Evolutionary conservation across 2,329 filamentous ascomycete species (phyloP).

Genomic region (Fusarium gaditjirri): DNA sequence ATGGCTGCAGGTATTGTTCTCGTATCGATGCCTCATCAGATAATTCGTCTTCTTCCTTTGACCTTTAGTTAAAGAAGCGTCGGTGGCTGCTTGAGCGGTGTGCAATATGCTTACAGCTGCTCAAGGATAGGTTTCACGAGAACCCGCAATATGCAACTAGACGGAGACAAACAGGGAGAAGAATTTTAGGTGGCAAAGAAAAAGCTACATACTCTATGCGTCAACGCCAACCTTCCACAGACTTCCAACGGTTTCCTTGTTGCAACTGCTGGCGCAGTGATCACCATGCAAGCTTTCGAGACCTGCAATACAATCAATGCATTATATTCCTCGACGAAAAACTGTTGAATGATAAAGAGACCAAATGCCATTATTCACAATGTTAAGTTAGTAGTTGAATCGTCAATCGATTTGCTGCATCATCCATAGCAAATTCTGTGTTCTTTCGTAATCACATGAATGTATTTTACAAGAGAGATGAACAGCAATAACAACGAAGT

Average conservation of each 20-base stretch:
- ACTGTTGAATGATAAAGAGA: accelerated
- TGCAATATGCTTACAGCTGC: not conserved
- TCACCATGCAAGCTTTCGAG: accelerated
- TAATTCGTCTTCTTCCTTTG: accelerated
- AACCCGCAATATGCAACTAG: too few relatives aligned
- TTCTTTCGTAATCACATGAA: not conserved
- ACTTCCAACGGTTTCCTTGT: not conserved
- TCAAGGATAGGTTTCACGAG: not conserved
- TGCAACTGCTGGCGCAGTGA: not conserved
- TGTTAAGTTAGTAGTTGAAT: accelerated
- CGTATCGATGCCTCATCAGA: accelerated
- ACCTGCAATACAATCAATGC: not conserved
- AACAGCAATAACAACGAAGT: not conserved
- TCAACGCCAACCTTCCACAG: accelerated
- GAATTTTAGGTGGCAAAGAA: accelerated
- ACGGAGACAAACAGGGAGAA: not conserved
- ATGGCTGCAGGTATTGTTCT: not conserved
- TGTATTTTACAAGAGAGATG: accelerated
- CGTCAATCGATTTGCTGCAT: accelerated
- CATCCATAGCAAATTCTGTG: accelerated
- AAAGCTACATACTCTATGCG: accelerated
- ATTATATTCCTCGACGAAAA: accelerated
- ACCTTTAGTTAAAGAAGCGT: accelerated
- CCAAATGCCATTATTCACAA: accelerated
- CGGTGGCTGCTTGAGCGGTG: not conserved